Evolutionary conservation across 2,329 filamentous ascomycete genomes (phyloP), one percentile per base, ranked within the genome.

Genomic region (Penicillium sclerotiorum): DNA sequence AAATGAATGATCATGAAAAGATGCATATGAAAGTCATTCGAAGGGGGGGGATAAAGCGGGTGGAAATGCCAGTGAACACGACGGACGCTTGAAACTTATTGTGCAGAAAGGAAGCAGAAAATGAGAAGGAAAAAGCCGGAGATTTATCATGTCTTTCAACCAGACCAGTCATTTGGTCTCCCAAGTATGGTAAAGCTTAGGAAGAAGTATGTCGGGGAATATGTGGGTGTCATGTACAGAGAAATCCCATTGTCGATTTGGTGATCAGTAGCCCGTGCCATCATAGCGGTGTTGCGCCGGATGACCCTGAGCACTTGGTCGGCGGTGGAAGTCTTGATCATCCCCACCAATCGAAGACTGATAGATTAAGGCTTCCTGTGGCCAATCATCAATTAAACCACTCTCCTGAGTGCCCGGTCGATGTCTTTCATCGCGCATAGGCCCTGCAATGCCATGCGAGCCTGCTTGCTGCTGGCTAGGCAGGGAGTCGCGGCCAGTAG

Each of bases 361-460:
- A 54, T 73, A 74, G 48, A 73, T 67, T 20, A 73, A 57, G 21
- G 72, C 70, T 56, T 74, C 71, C 44, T 69, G 70, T 3, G 70
- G 66, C 71, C 71, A 75, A 32, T 73, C 69, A 23, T 65, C 60
- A n/a, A 59, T 49, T 2, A 47, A 12, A 15, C 54, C 56, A 25
- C 65, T 65, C 25, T 65, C 62, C 18, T 57, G 51, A 5, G 57
- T 61, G 17, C 55, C 49, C 30, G 58, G 52, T 13, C 48, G 58
- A 35, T 45, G 18, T 35, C 47, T 47, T 12, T 53, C 53, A 22
- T 60, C 51, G 33, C 60, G 50, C 12, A 54, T 49, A n/a, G 52
- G 45, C 18, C 55, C 47, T 40, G 45, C 42, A 17, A 41, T 23
- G 35, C 52, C 63, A 42, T 63, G 59, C 32, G 55, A 50, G 20